These are phyloP conservation scores for Neurospora crassa DNA, from an alignment of 2,329 filamentous ascomycete genomes.

Conservation along the genomic window DNA sequence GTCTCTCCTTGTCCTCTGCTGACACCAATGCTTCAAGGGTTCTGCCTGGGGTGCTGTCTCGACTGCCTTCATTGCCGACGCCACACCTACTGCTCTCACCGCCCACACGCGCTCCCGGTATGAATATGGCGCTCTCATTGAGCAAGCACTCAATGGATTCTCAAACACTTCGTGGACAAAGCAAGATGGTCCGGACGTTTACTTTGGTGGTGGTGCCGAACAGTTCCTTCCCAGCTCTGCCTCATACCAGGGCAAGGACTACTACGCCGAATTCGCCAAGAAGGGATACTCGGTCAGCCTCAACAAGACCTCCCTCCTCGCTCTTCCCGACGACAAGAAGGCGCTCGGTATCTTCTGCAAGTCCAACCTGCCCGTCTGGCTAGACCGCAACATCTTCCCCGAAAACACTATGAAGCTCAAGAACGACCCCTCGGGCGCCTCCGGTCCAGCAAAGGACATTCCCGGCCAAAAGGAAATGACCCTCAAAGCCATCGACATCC, in stretches of 20 bases:
- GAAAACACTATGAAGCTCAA: constrained; percentile 56
- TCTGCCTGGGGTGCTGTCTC: constrained; percentile 59
- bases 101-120: constrained; percentile 63
- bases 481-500: constrained; percentile 72
- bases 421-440: constrained; percentile 60
- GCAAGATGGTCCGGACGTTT: constrained; percentile 66
- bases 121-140: constrained; percentile 62
- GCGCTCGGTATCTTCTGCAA: constrained; percentile 71
- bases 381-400: constrained; percentile 74
- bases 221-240: constrained; percentile 59
- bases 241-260: constrained; percentile 63
- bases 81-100: constrained; percentile 67
- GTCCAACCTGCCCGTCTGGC: constrained; percentile 71
- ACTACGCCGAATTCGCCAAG: constrained; percentile 67
- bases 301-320: constrained; percentile 63
- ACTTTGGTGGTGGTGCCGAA: constrained; percentile 75
- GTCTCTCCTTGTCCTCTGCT: background rate
- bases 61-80: constrained; percentile 74
- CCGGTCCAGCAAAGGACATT: constrained; percentile 58
- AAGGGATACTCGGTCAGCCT: constrained; percentile 61
- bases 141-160: constrained; percentile 66
- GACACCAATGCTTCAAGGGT: constrained; percentile 22
- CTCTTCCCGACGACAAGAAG: constrained; percentile 46
- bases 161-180: constrained; percentile 76
- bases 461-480: constrained; percentile 87